Percentiles rank a stretch among this genome's conserved stretches.
Conservation (phyloP, 2,329 filamentous ascomycete species). For the Xylaria multiplex region DNA sequence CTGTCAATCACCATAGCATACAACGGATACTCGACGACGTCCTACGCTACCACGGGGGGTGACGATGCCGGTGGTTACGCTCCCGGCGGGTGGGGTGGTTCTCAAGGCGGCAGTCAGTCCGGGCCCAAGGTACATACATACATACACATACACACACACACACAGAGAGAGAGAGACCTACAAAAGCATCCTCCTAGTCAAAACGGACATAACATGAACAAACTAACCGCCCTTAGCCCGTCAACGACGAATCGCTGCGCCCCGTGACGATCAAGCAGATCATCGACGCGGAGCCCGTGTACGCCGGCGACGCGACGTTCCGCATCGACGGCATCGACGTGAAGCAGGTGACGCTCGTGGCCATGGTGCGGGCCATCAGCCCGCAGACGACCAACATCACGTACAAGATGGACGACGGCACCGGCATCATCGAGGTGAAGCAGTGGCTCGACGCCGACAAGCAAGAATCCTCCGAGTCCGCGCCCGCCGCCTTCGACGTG, state of each 20-base stretch:
- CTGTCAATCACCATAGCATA: conserved; percentile 54
- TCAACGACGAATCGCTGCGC: conserved; percentile 85
- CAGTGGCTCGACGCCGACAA: conserved; percentile 79
- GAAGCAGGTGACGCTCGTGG: conserved; percentile 84
- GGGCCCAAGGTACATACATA: conserved; percentile 43
- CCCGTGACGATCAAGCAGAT: conserved; percentile 97
- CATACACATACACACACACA: neutral
- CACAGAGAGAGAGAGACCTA: neutral
- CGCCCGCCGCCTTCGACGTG: conserved; percentile 68
- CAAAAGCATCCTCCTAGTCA: no score
- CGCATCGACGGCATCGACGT: conserved; percentile 81
- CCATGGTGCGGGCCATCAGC: conserved; percentile 87
- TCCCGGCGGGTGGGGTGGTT: conserved; percentile 53
- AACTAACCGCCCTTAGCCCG: conserved; percentile 56
- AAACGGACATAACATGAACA: neutral
- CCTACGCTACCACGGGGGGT: conserved; percentile 65
- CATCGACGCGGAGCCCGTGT: conserved; percentile 74
- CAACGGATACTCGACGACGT: conserved; percentile 57
- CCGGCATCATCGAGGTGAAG: conserved; percentile 89
- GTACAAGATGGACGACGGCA: conserved; percentile 95
- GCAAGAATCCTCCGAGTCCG: conserved; percentile 54
- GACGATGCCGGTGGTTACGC: conserved; percentile 72
- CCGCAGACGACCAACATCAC: conserved; percentile 91
- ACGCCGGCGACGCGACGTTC: conserved; percentile 79
- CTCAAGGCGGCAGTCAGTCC: conserved; percentile 67